These are phyloP conservation scores for Crataegus laevigata DNA, from an alignment of 306 rosid genomes.

Conservation along the genomic window DNA sequence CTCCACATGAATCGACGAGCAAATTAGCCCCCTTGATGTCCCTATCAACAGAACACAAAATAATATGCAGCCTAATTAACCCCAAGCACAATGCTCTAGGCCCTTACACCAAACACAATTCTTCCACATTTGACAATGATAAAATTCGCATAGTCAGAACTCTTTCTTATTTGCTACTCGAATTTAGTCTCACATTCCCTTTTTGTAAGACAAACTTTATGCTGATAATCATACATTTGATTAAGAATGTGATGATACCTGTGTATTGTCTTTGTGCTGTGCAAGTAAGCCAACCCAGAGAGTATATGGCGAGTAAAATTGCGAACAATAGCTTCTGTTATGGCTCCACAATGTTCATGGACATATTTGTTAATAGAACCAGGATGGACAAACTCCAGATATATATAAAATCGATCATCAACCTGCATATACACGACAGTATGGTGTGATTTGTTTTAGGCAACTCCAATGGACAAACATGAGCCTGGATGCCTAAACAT, in stretches of 20 bases:
- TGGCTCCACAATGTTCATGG: constrained; percentile 90
- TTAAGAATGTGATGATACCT: constrained; percentile 33
- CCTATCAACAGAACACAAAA: constrained; percentile 30
- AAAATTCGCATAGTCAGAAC: background rate
- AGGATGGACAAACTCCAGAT: constrained; percentile 88
- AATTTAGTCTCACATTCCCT: background rate
- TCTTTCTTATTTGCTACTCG: background rate
- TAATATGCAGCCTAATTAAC: background rate
- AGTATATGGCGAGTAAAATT: constrained; percentile 92
- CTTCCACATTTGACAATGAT: background rate
- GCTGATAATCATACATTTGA: background rate
- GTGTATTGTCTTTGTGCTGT: constrained; percentile 80
- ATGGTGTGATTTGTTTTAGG: constrained; percentile 1
- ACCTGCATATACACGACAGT: constrained; percentile 43
- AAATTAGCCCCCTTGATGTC: constrained; percentile 97
- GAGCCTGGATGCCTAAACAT: constrained; percentile 13
- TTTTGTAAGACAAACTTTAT: background rate
- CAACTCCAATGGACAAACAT: background rate
- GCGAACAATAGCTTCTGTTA: constrained; percentile 88
- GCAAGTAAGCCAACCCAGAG: constrained; percentile 90
- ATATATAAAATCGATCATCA: constrained; percentile 71
- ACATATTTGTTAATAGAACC: constrained; percentile 91
- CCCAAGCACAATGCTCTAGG: background rate
- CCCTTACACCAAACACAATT: background rate
- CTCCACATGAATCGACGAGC: constrained; percentile 91